A percentile compares a stretch with the other conserved stretches of the same genome.
phyloP scores from a whole-genome alignment of 179 eudicot genomes.

The Beta macrorhiza region DNA sequence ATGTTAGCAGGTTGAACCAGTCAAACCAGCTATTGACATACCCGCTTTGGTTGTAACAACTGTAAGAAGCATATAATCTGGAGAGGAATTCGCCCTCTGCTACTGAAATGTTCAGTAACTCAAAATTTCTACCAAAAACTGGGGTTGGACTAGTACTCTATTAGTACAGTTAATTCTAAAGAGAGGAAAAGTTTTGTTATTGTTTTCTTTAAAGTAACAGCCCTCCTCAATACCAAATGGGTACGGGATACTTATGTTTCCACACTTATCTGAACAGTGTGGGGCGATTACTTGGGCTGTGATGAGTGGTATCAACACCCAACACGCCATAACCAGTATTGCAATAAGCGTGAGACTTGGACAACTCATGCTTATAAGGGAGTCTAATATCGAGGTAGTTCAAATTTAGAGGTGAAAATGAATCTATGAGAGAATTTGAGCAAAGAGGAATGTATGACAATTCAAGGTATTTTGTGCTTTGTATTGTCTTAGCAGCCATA shows the following conservation, averaged over 20 bases:
- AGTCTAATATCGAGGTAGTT: no score
- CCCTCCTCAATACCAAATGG: constrained; percentile 34
- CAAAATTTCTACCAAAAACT: background rate
- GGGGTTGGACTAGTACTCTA: background rate
- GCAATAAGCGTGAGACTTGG: background rate
- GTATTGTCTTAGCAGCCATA: no score
- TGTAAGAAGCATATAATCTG: background rate
- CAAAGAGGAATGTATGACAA: no score
- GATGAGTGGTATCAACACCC: background rate
- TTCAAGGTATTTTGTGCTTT: no score
- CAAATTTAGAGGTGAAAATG: no score
- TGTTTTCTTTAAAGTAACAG: constrained; percentile 1
- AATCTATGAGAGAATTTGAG: no score
- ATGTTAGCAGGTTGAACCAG: background rate
- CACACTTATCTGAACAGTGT: constrained; percentile 23
- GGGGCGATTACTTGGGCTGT: constrained; percentile 7
- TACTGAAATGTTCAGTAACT: background rate
- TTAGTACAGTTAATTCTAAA: background rate
- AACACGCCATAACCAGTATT: background rate
- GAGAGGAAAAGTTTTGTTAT: background rate
- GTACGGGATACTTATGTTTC: constrained; percentile 23
- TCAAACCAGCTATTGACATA: fast-evolving
- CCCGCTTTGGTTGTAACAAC: background rate
- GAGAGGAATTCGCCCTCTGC: background rate
- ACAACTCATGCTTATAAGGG: background rate